Evolutionary conservation across 352 stramenopile genomes (phyloP), one percentile per base, ranked within the genome.

Genomic region (Elongisporangium undulatum): DNA sequence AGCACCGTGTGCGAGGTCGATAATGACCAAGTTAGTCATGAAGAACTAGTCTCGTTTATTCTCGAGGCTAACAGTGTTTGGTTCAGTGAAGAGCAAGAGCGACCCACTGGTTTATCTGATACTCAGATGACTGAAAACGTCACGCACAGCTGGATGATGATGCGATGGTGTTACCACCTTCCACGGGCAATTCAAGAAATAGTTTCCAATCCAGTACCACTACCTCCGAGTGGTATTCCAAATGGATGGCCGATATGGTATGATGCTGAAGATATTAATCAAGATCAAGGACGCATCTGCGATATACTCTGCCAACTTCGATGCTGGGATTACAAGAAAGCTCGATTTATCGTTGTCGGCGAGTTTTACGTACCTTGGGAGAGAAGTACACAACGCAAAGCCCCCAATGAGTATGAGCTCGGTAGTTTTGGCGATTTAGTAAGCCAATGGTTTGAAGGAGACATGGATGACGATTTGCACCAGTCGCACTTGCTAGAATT

Each of bases 361-460:
- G 77, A 90, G 55, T 92, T 93, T 20, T 82, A 75, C 17, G 79
- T 87, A 24, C 85, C 85, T n/a, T 94, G 83, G 82, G 85, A 92
- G 63, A 54, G 22, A 9, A 22, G 34, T 49, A 54, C 39, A 23
- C 45, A 56, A 24, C 53, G 4, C 24, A 26, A 68, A 15, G 21
- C 60, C 3, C 24, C 50, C 39, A 59, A 78, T 48, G 60, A 62
- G 13, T 67, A 77, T 20, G 71, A 88, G 38, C 67, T 71, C 8
- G 76, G 75, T 4, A 89, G 69, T 55, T 92, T 92, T 55, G 80
- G 79, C 4, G 82, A 90, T 26, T 67, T 91, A 17, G 70, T 91
- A 53, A 87, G 67, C 29, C 71, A 88, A 48, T 89, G 79, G 75
- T 89, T 90, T 62, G 84, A 93, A 41, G 77, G 76, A 53, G 72